Percentiles rank a stretch among this genome's conserved stretches.
phyloP scores from a whole-genome alignment of 495 filamentous ascomycete species.

The Pseudotulostoma volvatum region DNA sequence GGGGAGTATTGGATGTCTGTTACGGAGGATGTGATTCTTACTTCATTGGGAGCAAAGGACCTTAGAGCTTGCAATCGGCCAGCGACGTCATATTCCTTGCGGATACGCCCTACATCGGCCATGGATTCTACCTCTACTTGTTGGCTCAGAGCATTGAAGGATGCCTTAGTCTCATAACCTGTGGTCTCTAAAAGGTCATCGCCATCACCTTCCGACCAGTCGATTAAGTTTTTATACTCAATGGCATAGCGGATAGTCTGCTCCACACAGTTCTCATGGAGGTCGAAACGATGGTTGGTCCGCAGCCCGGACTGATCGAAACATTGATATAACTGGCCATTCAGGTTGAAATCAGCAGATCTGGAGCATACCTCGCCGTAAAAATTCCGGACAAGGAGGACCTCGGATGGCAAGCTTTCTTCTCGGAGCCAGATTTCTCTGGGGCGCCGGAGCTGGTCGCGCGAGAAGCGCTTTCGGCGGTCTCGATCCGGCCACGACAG shows the following conservation, averaged over 20 bases:
- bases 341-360: conserved; percentile 1
- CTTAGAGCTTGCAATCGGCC: background rate
- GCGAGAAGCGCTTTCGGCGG: background rate
- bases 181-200: conserved; percentile 1
- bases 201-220: conserved; percentile 9
- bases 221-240: conserved; percentile 9
- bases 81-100: background rate
- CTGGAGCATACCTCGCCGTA: background rate
- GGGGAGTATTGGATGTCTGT: conserved; percentile 8
- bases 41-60: background rate
- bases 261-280: conserved; percentile 10
- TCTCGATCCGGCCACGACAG: background rate
- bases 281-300: conserved; percentile 8
- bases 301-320: conserved; percentile 13
- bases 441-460: background rate
- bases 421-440: background rate
- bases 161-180: background rate
- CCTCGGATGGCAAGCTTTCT: background rate
- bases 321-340: background rate
- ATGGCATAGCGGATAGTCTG: background rate
- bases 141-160: conserved; percentile 10
- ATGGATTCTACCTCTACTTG: background rate
- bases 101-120: background rate
- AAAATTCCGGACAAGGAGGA: background rate
- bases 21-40: conserved; percentile 1